Evolutionary conservation across 1,284 basidiomycete species (phyloP), one percentile per base, ranked within the genome.

Genomic region (Meira nashicola): DNA sequence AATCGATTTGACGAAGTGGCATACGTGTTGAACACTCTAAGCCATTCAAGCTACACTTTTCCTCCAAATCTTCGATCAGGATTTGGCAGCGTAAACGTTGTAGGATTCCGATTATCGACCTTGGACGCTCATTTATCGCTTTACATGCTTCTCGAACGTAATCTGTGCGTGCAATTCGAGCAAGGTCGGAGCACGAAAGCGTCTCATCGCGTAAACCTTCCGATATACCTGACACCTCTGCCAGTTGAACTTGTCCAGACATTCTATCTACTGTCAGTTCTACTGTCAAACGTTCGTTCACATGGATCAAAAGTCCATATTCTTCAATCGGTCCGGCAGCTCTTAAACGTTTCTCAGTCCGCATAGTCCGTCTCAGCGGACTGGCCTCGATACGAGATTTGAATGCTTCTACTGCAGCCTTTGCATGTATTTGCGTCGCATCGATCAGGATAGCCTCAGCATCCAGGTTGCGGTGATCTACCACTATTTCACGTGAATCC

Each of bases 21-120:
- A 88, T 84, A n/a, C 81, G 78, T 21, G 85, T 84, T 76, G 84
- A 88, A 54, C 82, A 84, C 68, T 86, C 86, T 28, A 91, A 75
- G 6, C 75, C 77, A 1, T 74, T 55, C 39, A 71, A 67, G 10
- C 57, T 62, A 2, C 69, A 71, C 57, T 68, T 74, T 19, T 66
- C 54, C 59, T 76, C 74, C 60, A 76, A 61, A 17, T 73, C 70
- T 41, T 71, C 68, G 14, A 68, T 58, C 15, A 76, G 63, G 5
- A 65, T 66, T 49, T 60, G 59, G 40, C 64, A 59, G 14, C 67
- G 63, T 33, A 70, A 66, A 25, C 50, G 58, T 38, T 66, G 63
- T 8, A 73, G 58, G 7, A 67, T 59, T 11, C 67, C 64, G 17
- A 66, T 59, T 14, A 73, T 49, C 2, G 56, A 43, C 2, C 61